A percentile compares a stretch with the other conserved stretches of the same genome.
phyloP scores from a whole-genome alignment of 495 filamentous ascomycete genomes.

The Penicillium bovifimosum region DNA sequence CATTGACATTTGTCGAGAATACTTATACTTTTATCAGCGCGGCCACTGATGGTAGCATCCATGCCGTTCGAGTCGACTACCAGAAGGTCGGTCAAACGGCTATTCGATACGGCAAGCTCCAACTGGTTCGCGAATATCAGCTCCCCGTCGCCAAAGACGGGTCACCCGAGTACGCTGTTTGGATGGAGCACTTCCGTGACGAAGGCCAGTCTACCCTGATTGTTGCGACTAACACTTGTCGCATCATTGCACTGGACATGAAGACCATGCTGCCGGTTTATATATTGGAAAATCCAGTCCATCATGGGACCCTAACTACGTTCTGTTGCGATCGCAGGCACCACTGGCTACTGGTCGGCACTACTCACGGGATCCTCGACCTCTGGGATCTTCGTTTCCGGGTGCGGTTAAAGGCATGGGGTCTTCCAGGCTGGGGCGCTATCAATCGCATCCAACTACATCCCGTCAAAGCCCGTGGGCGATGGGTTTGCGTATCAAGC shows the following conservation, averaged over 20 bases:
- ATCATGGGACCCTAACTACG: conserved; percentile 89
- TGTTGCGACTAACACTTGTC: conserved; percentile 79
- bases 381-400: conserved; percentile 96
- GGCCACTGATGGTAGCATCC: conserved; percentile 83
- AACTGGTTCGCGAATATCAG: conserved; percentile 72
- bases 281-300: conserved; percentile 78
- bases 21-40: conserved; percentile 90
- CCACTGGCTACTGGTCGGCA: conserved; percentile 87
- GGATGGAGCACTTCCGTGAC: conserved; percentile 86
- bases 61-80: conserved; percentile 83
- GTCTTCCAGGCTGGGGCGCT: conserved; percentile 70
- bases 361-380: conserved; percentile 86
- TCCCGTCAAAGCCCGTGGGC: conserved; percentile 67
- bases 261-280: conserved; percentile 81
- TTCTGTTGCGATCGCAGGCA: conserved; percentile 82
- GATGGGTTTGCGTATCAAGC: conserved; percentile 80
- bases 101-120: conserved; percentile 68
- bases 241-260: conserved; percentile 79
- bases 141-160: conserved; percentile 47
- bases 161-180: conserved; percentile 67
- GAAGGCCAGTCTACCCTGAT: conserved; percentile 76
- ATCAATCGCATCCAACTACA: conserved; percentile 79
- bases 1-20: conserved; percentile 85
- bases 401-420: conserved; percentile 82
- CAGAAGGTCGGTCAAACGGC: conserved; percentile 50